Conservation (phyloP, 2,329 filamentous ascomycete genomes). For the Lachnellula arida region DNA sequence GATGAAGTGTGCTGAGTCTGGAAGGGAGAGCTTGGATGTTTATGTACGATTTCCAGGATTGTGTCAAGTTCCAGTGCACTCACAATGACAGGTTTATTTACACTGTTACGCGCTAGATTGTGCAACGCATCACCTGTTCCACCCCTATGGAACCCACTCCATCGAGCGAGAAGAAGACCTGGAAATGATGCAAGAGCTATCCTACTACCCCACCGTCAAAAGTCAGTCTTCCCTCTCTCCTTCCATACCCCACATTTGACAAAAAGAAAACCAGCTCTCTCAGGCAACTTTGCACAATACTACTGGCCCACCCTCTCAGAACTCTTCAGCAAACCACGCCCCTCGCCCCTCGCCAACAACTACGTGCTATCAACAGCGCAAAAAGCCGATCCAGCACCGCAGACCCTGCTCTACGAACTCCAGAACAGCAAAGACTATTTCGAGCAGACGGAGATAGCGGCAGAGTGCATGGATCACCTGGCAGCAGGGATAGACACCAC, state of each 20-base stretch:
- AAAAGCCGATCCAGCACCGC: slow-evolving; percentile 43
- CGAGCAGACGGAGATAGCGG: slow-evolving; percentile 52
- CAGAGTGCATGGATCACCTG: slow-evolving; percentile 67
- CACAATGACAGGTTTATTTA: slow-evolving; percentile 32
- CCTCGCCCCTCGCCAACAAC: slow-evolving; percentile 48
- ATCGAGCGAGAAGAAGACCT: slow-evolving; percentile 52
- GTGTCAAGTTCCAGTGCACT: neutral
- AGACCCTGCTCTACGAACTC: slow-evolving; percentile 57
- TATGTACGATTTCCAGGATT: slow-evolving; percentile 43
- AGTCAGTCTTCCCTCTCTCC: slow-evolving; percentile 37
- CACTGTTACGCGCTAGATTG: slow-evolving; percentile 68
- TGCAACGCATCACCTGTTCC: slow-evolving; percentile 64
- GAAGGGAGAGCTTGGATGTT: slow-evolving; percentile 48
- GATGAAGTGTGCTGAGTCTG: slow-evolving; percentile 44
- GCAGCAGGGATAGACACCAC: slow-evolving; percentile 69
- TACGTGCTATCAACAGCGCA: slow-evolving; percentile 52
- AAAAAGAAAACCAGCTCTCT: slow-evolving; percentile 21
- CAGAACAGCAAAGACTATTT: slow-evolving; percentile 46
- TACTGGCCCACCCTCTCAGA: slow-evolving; percentile 98
- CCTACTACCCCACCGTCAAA: slow-evolving; percentile 62
- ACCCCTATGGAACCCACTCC: slow-evolving; percentile 59
- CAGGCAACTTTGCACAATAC: slow-evolving; percentile 39
- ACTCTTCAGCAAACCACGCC: slow-evolving; percentile 70
- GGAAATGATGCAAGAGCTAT: slow-evolving; percentile 63
- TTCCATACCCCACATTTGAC: neutral